Evolutionary conservation across 1,139 yeast genomes (phyloP).

Genomic region (Keqinozyma sinolaborantium): DNA sequence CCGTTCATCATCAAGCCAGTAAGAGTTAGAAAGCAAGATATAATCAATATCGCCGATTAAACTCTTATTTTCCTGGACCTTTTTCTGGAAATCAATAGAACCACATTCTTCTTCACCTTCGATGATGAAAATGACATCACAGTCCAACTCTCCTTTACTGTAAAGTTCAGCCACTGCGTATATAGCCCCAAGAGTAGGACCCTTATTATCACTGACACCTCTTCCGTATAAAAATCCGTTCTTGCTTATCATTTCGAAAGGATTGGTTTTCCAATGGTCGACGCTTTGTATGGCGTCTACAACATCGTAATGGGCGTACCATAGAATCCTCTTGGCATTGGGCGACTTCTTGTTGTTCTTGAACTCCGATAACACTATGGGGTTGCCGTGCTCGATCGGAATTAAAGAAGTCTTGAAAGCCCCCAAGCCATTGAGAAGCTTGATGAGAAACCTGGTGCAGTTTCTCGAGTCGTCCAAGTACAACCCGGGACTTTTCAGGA

Average conservation of each 20-base stretch:
- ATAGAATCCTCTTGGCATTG: constrained; percentile 47
- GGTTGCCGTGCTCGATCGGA: constrained; percentile 75
- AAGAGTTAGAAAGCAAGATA: constrained; percentile 85
- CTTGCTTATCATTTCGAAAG: constrained; percentile 68
- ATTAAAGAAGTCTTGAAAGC: constrained; percentile 65
- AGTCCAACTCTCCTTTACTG: constrained; percentile 48
- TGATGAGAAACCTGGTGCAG: constrained; percentile 76
- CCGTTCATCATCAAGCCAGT: constrained; percentile 85
- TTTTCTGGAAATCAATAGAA: constrained; percentile 75
- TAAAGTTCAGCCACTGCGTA: constrained; percentile 79
- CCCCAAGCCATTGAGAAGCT: constrained; percentile 65
- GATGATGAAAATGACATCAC: constrained; percentile 77
- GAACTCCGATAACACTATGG: constrained; percentile 77
- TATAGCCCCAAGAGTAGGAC: constrained; percentile 86
- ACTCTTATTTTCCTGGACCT: constrained; percentile 46
- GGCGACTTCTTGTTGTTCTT: constrained; percentile 29
- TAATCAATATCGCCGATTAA: constrained; percentile 76
- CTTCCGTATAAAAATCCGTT: constrained; percentile 89
- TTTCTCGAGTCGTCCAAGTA: constrained; percentile 78
- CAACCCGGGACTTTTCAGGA: constrained; percentile 65
- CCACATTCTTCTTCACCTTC: constrained; percentile 98
- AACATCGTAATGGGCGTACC: constrained; percentile 97
- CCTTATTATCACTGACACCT: constrained; percentile 94
- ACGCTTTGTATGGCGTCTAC: constrained; percentile 54
- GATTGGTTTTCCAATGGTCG: constrained; percentile 72